Evolutionary conservation across 2,329 filamentous ascomycete species (phyloP), one percentile per base, ranked within the genome.

Genomic region (Ascochyta lentis): DNA sequence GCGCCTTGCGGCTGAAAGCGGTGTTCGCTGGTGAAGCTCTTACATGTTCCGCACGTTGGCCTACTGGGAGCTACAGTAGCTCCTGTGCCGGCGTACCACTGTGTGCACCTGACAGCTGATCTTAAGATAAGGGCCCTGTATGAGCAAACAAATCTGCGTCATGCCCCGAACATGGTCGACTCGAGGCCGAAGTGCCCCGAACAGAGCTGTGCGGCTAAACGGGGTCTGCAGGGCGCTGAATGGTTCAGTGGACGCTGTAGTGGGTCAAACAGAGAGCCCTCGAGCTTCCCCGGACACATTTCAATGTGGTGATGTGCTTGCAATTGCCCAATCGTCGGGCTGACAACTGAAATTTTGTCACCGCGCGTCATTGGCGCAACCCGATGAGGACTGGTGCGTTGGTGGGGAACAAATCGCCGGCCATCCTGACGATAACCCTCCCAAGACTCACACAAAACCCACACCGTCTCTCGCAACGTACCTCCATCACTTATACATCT

Each of bases 361-460:
- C 49, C 35, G 45, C 56, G 59, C 59, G 58, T 63, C 60, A 63
- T 61, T 56, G 51, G 58, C 24, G 39, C 8, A 23, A 23, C 31
- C 43, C 38, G 40, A 50, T 48, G 37, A 15, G 37, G 46, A 40
- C 16, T 56, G 44, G 43, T 43, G 15, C 13, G 1, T 6, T 27
- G 38, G 53, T 46, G 53, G 53, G 52, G 53, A 50, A 42, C 16
- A 35, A 15, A 51, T 26, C 53, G 53, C 38, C 53, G 53, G 49
- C 45, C 54, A 53, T 47, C 19, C 52, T 42, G 47, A 34, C 48
- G 52, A 59, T 55, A 61, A 55, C 60, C 58, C 47, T 58, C 42
- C 53, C 29, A 56, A 49, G 48, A 54, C 61, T 57, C 58, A 60
- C 52, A 50, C 59, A 61, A 58, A 62, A 58, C 45, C 57, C 56